A percentile compares a stretch with the other conserved stretches of the same genome.
These are phyloP conservation scores for Talaromyces pinophilus DNA, from an alignment of 2,329 filamentous ascomycete species.

Conservation along the genomic window DNA sequence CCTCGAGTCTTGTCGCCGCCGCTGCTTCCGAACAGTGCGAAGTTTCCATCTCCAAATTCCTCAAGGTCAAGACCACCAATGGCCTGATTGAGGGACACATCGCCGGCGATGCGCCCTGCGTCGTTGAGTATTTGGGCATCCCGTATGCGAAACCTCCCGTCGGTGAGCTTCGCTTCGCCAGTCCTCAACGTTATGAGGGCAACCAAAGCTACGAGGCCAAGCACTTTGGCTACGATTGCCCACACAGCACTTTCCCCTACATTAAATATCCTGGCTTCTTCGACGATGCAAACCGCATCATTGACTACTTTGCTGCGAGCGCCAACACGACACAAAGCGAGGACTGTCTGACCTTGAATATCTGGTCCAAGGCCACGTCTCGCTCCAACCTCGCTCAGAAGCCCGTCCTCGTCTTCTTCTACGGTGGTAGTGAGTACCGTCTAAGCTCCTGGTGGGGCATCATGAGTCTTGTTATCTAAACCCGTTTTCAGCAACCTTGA, in stretches of 20 bases:
- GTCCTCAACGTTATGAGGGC: slow-evolving; percentile 9
- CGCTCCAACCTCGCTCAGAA: slow-evolving; percentile 26
- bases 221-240: slow-evolving; percentile 7
- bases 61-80: slow-evolving; percentile 28
- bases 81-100: slow-evolving; percentile 30
- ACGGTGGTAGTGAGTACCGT: slow-evolving; percentile 41
- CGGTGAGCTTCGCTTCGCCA: slow-evolving; percentile 14
- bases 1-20: background rate
- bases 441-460: background rate
- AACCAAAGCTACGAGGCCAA: background rate
- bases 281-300: slow-evolving; percentile 18
- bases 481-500: background rate
- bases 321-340: slow-evolving; percentile 32
- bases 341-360: slow-evolving; percentile 19
- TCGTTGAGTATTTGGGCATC: slow-evolving; percentile 17
- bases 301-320: slow-evolving; percentile 33
- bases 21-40: background rate
- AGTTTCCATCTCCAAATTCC: background rate
- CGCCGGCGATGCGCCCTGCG: slow-evolving; percentile 29
- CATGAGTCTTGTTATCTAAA: background rate
- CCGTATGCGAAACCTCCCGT: slow-evolving; percentile 15
- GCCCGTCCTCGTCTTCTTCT: slow-evolving; percentile 45
- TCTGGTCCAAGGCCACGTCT: slow-evolving; percentile 14
- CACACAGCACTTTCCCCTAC: background rate
- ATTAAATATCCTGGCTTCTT: slow-evolving; percentile 10